Evolutionary conservation across 495 filamentous ascomycete genomes (phyloP).

Genomic region (Paragyromitra xinjiangensis): DNA sequence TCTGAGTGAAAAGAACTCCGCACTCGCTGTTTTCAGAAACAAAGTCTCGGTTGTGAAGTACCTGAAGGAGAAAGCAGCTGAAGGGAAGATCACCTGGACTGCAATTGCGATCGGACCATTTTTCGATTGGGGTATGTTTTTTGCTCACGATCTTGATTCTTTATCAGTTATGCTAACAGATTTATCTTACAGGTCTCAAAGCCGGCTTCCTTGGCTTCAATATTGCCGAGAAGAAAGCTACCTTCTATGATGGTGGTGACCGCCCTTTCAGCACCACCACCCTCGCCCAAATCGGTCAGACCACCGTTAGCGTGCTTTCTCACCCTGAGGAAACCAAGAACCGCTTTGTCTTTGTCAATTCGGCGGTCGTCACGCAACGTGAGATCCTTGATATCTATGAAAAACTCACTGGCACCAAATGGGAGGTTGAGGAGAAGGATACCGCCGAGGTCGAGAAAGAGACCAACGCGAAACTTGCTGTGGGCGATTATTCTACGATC

Average conservation of each 20-base stretch:
- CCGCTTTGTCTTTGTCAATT: conserved; percentile 62
- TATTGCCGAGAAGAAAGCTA: conserved; percentile 60
- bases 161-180: not conserved
- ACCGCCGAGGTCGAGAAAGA: conserved; percentile 62
- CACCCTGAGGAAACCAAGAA: conserved; percentile 67
- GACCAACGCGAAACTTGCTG: conserved; percentile 62
- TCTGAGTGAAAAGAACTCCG: conserved; percentile 58
- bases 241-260: conserved; percentile 66
- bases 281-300: conserved; percentile 62
- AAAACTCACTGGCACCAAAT: conserved; percentile 61
- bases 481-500: conserved; percentile 61
- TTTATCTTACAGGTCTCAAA: conserved; percentile 57
- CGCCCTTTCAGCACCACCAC: conserved; percentile 63
- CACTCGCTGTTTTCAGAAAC: conserved; percentile 61
- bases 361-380: conserved; percentile 66
- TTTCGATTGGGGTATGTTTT: conserved; percentile 62
- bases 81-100: conserved; percentile 64
- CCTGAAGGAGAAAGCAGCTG: conserved; percentile 60
- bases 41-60: conserved; percentile 65
- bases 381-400: conserved; percentile 65
- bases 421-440: conserved; percentile 47
- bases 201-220: conserved; percentile 59
- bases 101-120: conserved; percentile 64
- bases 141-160: not conserved
- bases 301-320: conserved; percentile 63